phyloP scores from a whole-genome alignment of 805 yeast genomes.

The Saccharomycopsis fodiens region DNA sequence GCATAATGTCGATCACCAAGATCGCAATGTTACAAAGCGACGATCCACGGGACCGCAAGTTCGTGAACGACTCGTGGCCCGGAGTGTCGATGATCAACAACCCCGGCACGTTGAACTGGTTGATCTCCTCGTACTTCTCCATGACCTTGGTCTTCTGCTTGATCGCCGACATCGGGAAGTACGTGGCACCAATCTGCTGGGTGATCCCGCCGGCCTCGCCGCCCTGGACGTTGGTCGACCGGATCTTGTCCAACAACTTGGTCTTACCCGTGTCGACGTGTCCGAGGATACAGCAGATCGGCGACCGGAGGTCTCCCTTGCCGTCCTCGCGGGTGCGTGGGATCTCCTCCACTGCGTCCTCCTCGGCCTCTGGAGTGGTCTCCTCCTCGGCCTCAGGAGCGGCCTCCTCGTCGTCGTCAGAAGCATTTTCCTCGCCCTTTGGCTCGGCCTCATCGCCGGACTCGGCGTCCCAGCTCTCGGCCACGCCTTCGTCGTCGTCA shows the following conservation, averaged over 20 bases:
- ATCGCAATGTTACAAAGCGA: conserved; percentile 98
- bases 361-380: conserved; percentile 23
- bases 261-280: conserved; percentile 99
- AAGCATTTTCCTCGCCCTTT: conserved; percentile 18
- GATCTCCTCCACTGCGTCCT: conserved; percentile 21
- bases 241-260: conserved; percentile 88
- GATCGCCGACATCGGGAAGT: conserved; percentile 94
- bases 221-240: conserved; percentile 99
- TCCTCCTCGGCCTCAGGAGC: conserved; percentile 28
- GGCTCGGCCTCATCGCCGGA: conserved; percentile 20
- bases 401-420: conserved; percentile 24
- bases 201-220: conserved; percentile 99
- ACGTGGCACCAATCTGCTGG: conserved; percentile 99
- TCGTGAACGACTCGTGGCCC: conserved; percentile 99
- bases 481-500: conserved; percentile 45
- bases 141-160: conserved; percentile 86
- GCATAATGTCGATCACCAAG: conserved; percentile 97
- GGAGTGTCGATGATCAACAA: conserved; percentile 95
- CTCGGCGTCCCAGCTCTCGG: conserved; percentile 29
- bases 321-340: conserved; percentile 28
- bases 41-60: conserved; percentile 97
- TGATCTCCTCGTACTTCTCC: conserved; percentile 76
- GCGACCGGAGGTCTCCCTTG: conserved; percentile 77
- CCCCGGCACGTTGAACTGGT: conserved; percentile 89
- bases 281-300: conserved; percentile 97